A percentile compares a stretch with the other conserved stretches of the same genome.
phyloP scores from a whole-genome alignment of 495 filamentous ascomycete genomes.

The Lasiosphaeris hirsuta region DNA sequence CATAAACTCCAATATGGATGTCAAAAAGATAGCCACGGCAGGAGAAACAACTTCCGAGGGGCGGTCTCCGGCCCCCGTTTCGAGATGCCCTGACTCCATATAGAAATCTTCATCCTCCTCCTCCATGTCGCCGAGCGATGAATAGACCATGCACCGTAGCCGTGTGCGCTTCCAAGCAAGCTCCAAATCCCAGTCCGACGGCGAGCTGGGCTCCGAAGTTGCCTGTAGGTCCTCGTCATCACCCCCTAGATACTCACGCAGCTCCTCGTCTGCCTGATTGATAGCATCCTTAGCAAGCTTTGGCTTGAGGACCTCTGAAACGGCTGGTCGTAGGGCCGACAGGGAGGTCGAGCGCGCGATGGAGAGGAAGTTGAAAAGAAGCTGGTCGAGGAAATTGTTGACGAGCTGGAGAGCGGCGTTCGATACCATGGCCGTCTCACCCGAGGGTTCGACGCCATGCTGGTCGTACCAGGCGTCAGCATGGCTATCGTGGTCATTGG shows the following conservation, averaged over 20 bases:
- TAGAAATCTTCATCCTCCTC: conserved; percentile 93
- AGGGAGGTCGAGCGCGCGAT: conserved; percentile 80
- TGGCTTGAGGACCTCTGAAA: conserved; percentile 82
- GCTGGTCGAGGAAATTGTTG: conserved; percentile 91
- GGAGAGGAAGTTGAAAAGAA: conserved; percentile 83
- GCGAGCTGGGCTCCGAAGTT: conserved; percentile 49
- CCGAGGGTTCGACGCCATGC: conserved; percentile 58
- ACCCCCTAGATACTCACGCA: conserved; percentile 79
- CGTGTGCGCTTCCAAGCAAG: conserved; percentile 87
- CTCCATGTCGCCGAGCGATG: conserved; percentile 92
- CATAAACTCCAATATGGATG: conserved; percentile 89
- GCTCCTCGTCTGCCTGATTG: conserved; percentile 82
- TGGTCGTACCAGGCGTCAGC: conserved; percentile 62
- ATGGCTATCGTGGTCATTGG: conserved; percentile 76
- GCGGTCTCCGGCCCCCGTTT: conserved; percentile 53
- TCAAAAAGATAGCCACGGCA: conserved; percentile 91
- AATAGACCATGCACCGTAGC: conserved; percentile 96
- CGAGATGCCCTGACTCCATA: conserved; percentile 67
- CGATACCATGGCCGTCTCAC: conserved; percentile 70
- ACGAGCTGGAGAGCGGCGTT: conserved; percentile 71
- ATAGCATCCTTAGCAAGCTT: conserved; percentile 86
- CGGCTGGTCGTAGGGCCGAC: conserved; percentile 71
- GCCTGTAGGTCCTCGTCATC: conserved; percentile 66
- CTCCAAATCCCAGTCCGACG: conserved; percentile 76
- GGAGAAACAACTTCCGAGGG: conserved; percentile 72